Base-by-base conservation (phyloP, 352 stramenopile genomes). In the Globisporangium perplexum region DNA sequence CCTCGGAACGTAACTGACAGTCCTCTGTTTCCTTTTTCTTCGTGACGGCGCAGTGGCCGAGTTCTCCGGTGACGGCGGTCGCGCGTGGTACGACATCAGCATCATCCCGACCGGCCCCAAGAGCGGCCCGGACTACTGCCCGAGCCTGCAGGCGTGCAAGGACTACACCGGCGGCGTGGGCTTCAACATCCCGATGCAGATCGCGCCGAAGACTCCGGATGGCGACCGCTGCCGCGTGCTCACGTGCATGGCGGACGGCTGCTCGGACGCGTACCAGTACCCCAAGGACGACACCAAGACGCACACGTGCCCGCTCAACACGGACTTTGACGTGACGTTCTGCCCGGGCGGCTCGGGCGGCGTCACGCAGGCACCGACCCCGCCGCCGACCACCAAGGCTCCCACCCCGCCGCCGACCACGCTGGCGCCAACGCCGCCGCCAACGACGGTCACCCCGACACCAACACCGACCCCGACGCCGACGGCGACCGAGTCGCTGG, bases 181-280 rank as follows among this genome's bases (percentile, higher is more conserved):
- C 42, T 90, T 80, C 63, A 89, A 89, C 68, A 62, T 86, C 31
- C 46, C 77, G 47, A 88, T 91, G 73, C 71, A 73, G 64, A 87
- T 91, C 56, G 62, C 66, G 14, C 72, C 77, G 3, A 60, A 51
- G 45, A 35, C 65, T n/a, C 63, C 65, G 3, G 58, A 83, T 36
- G 58, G 60, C 38, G 51, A 55, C 8, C 76, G 73, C 55, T 90
- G 75, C 50, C 49, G 65, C 7, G 50, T 67, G 35, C 70, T 86
- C 50, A 79, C 66, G 26, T 88, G 77, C 53, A 65, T 75, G 59
- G 53, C 50, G n/a, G 71, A 85, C 43, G 72, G 68, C 14, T 90
- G 80, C 45, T 22, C 44, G 20, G 80, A 90, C 46, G 80, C 71
- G 26, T 88, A 90, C 66, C 71, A 85, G 53, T 86, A 68, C 59